Conservation (phyloP, 1,284 basidiomycete species). For the Leccinum pachyderme region DNA sequence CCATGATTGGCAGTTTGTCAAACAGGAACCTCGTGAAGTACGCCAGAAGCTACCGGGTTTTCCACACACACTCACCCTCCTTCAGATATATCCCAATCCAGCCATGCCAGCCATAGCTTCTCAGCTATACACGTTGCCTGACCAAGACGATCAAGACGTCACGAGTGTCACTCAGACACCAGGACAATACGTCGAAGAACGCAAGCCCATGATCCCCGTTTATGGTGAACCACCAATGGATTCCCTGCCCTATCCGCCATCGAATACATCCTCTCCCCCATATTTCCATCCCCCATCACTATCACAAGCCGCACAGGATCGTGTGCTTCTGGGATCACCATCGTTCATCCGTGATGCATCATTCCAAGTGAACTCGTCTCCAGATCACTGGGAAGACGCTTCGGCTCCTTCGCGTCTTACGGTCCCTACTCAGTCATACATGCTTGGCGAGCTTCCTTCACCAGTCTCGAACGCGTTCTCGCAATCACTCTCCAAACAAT, state of each 20-base stretch:
- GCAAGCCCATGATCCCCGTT: slow-evolving; percentile 2
- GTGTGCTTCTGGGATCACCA: slow-evolving; percentile 8
- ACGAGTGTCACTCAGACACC: not conserved
- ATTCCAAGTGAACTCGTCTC: slow-evolving; percentile 6
- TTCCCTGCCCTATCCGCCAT: slow-evolving; percentile 29
- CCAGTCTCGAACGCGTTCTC: slow-evolving; percentile 8
- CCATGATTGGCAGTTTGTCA: slow-evolving; percentile 23
- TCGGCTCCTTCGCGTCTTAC: slow-evolving; percentile 3
- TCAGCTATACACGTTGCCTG: slow-evolving; percentile 20
- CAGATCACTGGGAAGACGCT: slow-evolving; percentile 25
- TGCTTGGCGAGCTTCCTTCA: slow-evolving; percentile 14
- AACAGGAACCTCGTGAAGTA: slow-evolving; percentile 28
- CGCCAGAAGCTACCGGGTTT: slow-evolving; percentile 2
- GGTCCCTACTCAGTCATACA: slow-evolving; percentile 15
- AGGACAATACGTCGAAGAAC: slow-evolving; percentile 11
- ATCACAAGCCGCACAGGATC: slow-evolving; percentile 17
- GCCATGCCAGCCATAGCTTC: slow-evolving; percentile 10
- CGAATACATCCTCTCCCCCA: slow-evolving; percentile 17
- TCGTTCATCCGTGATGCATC: slow-evolving; percentile 13
- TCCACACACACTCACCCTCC: slow-evolving; percentile 9
- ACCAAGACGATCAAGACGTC: slow-evolving; percentile 14
- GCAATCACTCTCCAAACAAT: slow-evolving; percentile 13
- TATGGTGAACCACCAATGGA: slow-evolving; percentile 30
- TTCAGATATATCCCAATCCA: slow-evolving; percentile 20
- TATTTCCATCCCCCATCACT: slow-evolving; percentile 17